Base-by-base conservation (phyloP, 2,329 filamentous ascomycete genomes). In the Clarireedia monteithiana region DNA sequence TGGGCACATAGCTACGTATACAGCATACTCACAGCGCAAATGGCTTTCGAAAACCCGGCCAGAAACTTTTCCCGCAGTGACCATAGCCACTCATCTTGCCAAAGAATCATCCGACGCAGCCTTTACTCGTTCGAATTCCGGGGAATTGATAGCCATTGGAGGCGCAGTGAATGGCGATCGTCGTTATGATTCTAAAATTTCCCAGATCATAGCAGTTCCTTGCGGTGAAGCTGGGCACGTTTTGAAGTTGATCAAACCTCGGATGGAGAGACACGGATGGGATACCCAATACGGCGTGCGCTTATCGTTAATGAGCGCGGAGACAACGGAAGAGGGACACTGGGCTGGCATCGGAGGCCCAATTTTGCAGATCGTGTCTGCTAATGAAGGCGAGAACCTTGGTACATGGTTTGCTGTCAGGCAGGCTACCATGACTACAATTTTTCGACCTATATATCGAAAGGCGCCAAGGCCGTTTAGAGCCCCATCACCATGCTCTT, bases 291-390 rank as follows among this genome's bases (percentile, higher is more conserved):
- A 51, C 36, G 59, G 57, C 4, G 59, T 63, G 15, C 64, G 53
- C 14, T 44, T 69, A 26, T 54, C 61, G 5, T 12, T 63, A 2
- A 49, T 67, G 6, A 56, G 64, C 36, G 48, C 58, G 7, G 56
- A 61, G 26, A 58, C 44, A 2, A 49, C 58, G 7, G 65, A 67
- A 17, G 48, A 64, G 48, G 68, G 64, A 0, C 64, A 65, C 48
- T 69, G 68, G 67, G 57, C 60, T 48, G 62, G 65, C 9, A 59
- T 45, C 38, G 74, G 72, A 20, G 71, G 73, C 4, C 70, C 75
- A 0, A 76, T 82, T 56, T 72, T 73, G 52, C 78, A 81, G 58
- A 65, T 81, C 2, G 67, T 66, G 53, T 77, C 77, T 58, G 68
- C 73, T 3, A 66, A 72, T 30, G 57, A 64, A 49, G 66, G 72